phyloP scores from a whole-genome alignment of 192 early-diverging fungal genomes.

The Coemansia sp. region DNA sequence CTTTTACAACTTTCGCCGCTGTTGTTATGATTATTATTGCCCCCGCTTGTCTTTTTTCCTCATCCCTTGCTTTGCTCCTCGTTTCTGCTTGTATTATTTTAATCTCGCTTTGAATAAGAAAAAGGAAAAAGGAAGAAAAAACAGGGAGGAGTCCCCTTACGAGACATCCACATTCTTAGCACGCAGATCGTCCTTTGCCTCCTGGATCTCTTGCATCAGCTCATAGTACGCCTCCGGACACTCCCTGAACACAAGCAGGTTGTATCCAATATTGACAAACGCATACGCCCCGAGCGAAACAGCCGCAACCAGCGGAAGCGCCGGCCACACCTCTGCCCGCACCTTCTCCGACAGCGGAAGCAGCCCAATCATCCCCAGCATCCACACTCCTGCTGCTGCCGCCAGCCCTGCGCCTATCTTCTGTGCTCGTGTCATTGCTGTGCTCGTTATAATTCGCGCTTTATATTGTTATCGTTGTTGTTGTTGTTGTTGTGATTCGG shows the following conservation, averaged over 20 bases:
- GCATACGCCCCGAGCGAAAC: constrained; percentile 90
- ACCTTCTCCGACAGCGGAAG: constrained; percentile 41
- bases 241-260: constrained; percentile 85
- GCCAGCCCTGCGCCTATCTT: constrained; percentile 16
- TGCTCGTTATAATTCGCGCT: no score
- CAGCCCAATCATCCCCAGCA: constrained; percentile 33
- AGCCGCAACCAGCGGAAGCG: constrained; percentile 50
- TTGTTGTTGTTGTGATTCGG: constrained; percentile 1
- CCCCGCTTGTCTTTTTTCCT: not conserved
- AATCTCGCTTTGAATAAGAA: not conserved
- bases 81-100: not conserved
- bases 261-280: constrained; percentile 83
- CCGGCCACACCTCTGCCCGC: constrained; percentile 43
- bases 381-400: constrained; percentile 25
- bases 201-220: constrained; percentile 80
- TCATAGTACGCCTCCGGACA: constrained; percentile 88
- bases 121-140: not conserved
- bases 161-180: constrained; percentile 63
- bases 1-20: not conserved
- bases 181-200: constrained; percentile 79
- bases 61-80: not conserved
- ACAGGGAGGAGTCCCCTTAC: not conserved
- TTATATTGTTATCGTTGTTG: no score
- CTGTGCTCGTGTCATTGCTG: constrained; percentile 40
- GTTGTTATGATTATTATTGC: not conserved